A percentile compares a stretch with the other conserved stretches of the same genome.
Conservation (phyloP, 352 stramenopile species). For the Phytophthora tentaculata region DNA sequence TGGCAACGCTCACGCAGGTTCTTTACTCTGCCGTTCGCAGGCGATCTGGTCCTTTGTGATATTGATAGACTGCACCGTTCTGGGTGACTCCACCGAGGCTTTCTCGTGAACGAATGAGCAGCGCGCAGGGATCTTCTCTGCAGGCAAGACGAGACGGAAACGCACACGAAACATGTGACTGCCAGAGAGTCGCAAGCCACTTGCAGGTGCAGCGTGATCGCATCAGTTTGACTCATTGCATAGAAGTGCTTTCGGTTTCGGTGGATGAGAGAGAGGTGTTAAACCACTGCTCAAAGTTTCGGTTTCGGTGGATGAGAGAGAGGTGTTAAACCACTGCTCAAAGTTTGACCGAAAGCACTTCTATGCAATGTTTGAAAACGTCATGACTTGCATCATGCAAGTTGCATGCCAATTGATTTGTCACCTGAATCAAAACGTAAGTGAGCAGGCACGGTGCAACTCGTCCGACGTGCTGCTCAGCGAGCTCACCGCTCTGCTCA, state of each 20-base stretch:
- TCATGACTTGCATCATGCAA: no score
- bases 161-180: constrained; percentile 24
- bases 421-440: neutral
- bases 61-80: no score
- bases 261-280: no score
- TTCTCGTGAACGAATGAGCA: constrained; percentile 19
- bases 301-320: no score
- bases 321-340: no score
- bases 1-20: constrained; percentile 9
- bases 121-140: constrained; percentile 25
- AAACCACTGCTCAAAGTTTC: no score
- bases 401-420: constrained; percentile 12
- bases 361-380: no score
- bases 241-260: no score
- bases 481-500: no score
- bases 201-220: constrained; percentile 19
- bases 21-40: constrained; percentile 32
- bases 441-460: neutral
- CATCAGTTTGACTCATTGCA: no score
- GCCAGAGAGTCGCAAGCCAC: constrained; percentile 3
- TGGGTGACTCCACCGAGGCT: constrained; percentile 15
- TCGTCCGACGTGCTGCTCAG: constrained; percentile 13
- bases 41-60: constrained; percentile 28
- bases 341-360: no score
- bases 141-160: constrained; percentile 29